phyloP scores from a whole-genome alignment of 805 yeast species.

The Candida sonorensis region DNA sequence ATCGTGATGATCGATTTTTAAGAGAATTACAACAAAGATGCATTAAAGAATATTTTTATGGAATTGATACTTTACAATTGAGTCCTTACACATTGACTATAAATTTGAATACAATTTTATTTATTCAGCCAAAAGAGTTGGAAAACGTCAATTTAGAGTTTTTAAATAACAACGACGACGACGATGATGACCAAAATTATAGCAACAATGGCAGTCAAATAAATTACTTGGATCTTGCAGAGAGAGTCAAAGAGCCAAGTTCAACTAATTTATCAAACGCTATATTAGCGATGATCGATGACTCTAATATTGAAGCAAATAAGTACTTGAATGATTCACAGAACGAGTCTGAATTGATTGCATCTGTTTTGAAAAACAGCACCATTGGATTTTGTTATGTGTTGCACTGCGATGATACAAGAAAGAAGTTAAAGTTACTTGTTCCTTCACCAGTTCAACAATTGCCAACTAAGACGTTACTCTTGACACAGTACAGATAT shows the following conservation, averaged over 20 bases:
- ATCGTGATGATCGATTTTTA: conserved; percentile 59
- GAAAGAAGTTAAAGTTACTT: conserved; percentile 59
- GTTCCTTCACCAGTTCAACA: conserved; percentile 80
- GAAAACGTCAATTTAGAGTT: conserved; percentile 18
- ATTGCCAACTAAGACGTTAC: conserved; percentile 65
- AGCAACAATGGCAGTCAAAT: conserved; percentile 2
- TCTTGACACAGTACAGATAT: conserved; percentile 76
- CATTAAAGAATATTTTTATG: conserved; percentile 87
- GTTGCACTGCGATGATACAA: conserved; percentile 55
- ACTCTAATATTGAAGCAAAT: conserved; percentile 21
- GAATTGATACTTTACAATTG: conserved; percentile 54
- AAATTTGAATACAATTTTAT: conserved; percentile 52
- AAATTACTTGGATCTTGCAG: conserved; percentile 15
- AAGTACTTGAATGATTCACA: conserved; percentile 26
- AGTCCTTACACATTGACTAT: conserved; percentile 84
- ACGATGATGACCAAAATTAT: conserved; percentile 7
- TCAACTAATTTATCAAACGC: conserved; percentile 64
- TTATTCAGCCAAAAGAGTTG: conserved; percentile 45
- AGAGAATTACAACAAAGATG: conserved; percentile 69
- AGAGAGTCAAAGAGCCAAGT: conserved; percentile 33
- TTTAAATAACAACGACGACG: conserved; percentile 23
- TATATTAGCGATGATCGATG: conserved; percentile 37
- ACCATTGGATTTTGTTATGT: conserved; percentile 77
- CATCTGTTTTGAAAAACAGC: conserved; percentile 12
- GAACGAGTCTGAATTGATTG: conserved; percentile 28